Evolutionary conservation across 2,329 filamentous ascomycete species (phyloP).

Genomic region (Alternaria gansuensis): DNA sequence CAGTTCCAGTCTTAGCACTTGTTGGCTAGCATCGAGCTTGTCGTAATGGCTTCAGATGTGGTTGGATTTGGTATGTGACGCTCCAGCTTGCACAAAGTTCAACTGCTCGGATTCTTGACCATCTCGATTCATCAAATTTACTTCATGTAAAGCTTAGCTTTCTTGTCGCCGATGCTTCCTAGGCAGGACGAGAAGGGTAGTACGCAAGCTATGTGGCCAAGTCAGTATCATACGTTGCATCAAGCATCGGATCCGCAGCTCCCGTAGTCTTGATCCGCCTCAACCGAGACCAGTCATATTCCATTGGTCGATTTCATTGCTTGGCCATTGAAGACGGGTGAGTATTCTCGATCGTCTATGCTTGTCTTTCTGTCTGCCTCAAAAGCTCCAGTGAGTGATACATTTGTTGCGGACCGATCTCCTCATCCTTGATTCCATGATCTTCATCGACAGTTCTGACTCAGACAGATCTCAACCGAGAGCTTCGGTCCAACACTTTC

Average conservation of each 20-base stretch:
- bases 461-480: background rate
- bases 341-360: background rate
- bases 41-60: background rate
- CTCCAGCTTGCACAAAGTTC: background rate
- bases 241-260: background rate
- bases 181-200: background rate
- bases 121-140: background rate
- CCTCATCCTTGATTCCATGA: background rate
- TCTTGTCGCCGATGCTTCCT: background rate
- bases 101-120: background rate
- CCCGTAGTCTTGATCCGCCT: background rate
- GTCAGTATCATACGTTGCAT: background rate
- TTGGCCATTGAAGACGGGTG: background rate
- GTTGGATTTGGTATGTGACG: background rate
- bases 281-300: background rate
- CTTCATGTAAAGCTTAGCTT: background rate
- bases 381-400: background rate
- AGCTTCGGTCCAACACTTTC: background rate
- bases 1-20: background rate
- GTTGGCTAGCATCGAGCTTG: background rate
- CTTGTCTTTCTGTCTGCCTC: background rate
- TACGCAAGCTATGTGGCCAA: background rate
- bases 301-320: background rate
- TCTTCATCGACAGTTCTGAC: background rate
- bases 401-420: background rate